A percentile compares a stretch with the other conserved stretches of the same genome.
phyloP scores from a whole-genome alignment of 139 green algal species.

The Medakamo hakoo region DNA sequence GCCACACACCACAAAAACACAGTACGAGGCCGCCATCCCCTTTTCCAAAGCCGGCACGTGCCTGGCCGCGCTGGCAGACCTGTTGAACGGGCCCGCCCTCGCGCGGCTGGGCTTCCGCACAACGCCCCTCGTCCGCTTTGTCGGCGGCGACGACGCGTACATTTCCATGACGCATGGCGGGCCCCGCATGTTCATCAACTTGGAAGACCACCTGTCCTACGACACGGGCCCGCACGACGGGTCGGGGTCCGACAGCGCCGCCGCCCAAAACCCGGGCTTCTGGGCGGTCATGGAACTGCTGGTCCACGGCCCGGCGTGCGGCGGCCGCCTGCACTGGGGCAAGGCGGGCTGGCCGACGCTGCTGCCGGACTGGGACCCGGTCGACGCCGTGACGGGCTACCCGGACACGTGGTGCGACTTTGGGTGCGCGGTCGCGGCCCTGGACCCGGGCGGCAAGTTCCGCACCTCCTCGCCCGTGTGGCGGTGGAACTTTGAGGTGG shows the following conservation, averaged over 20 bases:
- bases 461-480: constrained; percentile 26
- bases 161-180: constrained; percentile 33
- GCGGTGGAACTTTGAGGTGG: constrained; percentile 27
- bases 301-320: constrained; percentile 18
- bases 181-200: constrained; percentile 59
- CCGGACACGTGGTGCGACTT: constrained; percentile 63
- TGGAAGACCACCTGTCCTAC: constrained; percentile 36
- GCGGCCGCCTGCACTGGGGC: constrained; percentile 60
- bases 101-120: constrained; percentile 19
- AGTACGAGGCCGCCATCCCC: constrained; percentile 28
- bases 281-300: not conserved
- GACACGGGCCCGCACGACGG: not conserved
- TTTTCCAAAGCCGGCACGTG: constrained; percentile 19
- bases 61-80: constrained; percentile 10
- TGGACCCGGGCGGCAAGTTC: constrained; percentile 65
- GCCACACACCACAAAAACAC: too few species aligned
- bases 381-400: constrained; percentile 40
- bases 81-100: constrained; percentile 2
- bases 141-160: constrained; percentile 39
- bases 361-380: not conserved
- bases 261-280: constrained; percentile 7
- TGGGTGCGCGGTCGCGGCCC: constrained; percentile 45
- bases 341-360: constrained; percentile 35
- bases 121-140: constrained; percentile 31
- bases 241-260: not conserved